Evolutionary conservation across 2,329 filamentous ascomycete species (phyloP), one percentile per base, ranked within the genome.

Genomic region (Phaeophleospora eucalypticola): DNA sequence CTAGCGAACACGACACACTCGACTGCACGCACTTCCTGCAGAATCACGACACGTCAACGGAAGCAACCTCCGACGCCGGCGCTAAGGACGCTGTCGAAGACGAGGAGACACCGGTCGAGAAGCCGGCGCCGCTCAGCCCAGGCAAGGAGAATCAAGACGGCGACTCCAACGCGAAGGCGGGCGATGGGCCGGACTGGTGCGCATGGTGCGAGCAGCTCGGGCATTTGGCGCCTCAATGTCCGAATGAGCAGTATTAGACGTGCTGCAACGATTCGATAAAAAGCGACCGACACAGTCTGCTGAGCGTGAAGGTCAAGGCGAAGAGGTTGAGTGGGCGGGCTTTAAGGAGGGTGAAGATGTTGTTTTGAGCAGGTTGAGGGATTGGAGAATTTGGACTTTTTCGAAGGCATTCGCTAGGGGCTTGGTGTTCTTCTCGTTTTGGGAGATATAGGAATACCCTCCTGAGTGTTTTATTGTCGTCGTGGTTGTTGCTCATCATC

Each of bases 141-240:
- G 42, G 46, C 41, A 54, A 56, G 40, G 56, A 58, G 46, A 55
- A 57, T 9, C 42, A 52, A 27, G 49, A 47, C 6, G 42, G 40
- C n/a, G n/a, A n/a, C n/a, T n/a, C n/a, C n/a, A n/a, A n/a, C n/a
- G n/a, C n/a, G n/a, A n/a, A n/a, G n/a, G n/a, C n/a, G n/a, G n/a
- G n/a, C n/a, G n/a, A n/a, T n/a, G n/a, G n/a, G n/a, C n/a, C n/a
- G n/a, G 96, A 95, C 71, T 98, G 93, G 93, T 98, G 93, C 69
- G 93, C 93, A 14, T 76, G 97, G 36, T 98, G 93, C 66, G 93
- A 98, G 74, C 82, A 88, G 52, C 93, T 98, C 62, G 93, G 93
- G 12, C 93, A 98, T 66, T 87, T 96, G 68, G 96, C 91, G 15
- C 67, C 64, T 46, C 65, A 68, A 47, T 68, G 66, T 48, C 65